Evolutionary conservation across 208 protist genomes (phyloP), one percentile per base, ranked within the genome.

Genomic region (Cochliopodium minus): DNA sequence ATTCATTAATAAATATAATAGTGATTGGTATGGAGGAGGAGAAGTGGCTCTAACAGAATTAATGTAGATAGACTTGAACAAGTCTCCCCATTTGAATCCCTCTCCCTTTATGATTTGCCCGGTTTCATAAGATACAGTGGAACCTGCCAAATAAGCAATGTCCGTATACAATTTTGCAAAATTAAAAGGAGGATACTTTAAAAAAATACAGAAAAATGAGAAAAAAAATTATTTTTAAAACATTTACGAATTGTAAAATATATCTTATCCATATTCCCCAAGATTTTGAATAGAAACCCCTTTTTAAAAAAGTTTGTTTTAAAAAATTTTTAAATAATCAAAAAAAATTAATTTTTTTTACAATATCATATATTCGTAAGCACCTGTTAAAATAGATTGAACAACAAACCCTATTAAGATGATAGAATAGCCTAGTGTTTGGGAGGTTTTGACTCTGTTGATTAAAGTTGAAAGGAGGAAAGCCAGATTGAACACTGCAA

Each of bases 391-490:
- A n/a, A n/a, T n/a, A n/a, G n/a, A n/a, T n/a, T n/a, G n/a, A n/a
- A n/a, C n/a, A n/a, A n/a, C n/a, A n/a, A n/a, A n/a, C n/a, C n/a
- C n/a, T n/a, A 74, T 32, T 48, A 72, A 65, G 10, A 72, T 25
- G 45, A 74, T 40, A 48, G 69, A 50, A 13, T 46, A 48, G 13
- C 33, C 54, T 22, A 52, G 4, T 36, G 56, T 28, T 2, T 20
- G 36, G 20, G 66, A 65, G 25, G 57, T 36, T 29, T 65, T 59
- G 11, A 57, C 55, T 25, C 26, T 46, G 7, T 55, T 66, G 4
- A 76, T n/a, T 32, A 77, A 55, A 11, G 35, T 34, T 2, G 56
- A 54, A 38, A 76, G 22, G 10, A 73, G 29, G 22, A 61, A 40
- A 20, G 62, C 47, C 28, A 77, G 40, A 7, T 50, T 35, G 51